Evolutionary conservation across 2,329 filamentous ascomycete genomes (phyloP).

Genomic region (Colletotrichum tabaci): DNA sequence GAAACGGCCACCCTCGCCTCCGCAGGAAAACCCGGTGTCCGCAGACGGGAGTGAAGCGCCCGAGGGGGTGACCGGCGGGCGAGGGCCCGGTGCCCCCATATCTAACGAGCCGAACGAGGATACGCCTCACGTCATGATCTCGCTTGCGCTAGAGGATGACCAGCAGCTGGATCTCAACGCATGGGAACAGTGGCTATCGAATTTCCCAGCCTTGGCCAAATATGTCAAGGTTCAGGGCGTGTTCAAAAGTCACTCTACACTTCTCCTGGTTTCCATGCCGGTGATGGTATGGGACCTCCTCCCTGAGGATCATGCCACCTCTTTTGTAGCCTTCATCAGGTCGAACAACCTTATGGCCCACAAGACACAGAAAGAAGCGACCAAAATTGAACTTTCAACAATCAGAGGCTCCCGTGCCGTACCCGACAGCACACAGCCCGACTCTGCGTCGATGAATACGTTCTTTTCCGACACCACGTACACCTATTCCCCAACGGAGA

Average conservation of each 20-base stretch:
- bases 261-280: slow-evolving; percentile 71
- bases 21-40: slow-evolving; percentile 46
- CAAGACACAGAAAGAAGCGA: not conserved
- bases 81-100: slow-evolving; percentile 31
- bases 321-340: slow-evolving; percentile 59
- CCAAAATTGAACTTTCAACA: not conserved
- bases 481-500: slow-evolving; percentile 18
- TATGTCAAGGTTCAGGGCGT: slow-evolving; percentile 74
- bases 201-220: slow-evolving; percentile 70
- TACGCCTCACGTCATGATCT: slow-evolving; percentile 73
- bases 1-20: slow-evolving; percentile 55
- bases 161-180: slow-evolving; percentile 70
- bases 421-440: not conserved
- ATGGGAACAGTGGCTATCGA: slow-evolving; percentile 71
- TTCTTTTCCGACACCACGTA: slow-evolving; percentile 35
- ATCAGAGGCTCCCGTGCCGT: slow-evolving; percentile 1
- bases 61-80: slow-evolving; percentile 20
- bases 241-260: slow-evolving; percentile 73
- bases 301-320: slow-evolving; percentile 70
- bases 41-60: slow-evolving; percentile 18
- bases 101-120: slow-evolving; percentile 66
- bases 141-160: slow-evolving; percentile 70
- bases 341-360: slow-evolving; percentile 34
- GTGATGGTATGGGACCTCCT: slow-evolving; percentile 73
- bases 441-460: slow-evolving; percentile 24